Base-by-base conservation (phyloP, 176 grass and related monocot species). In the Oryza rufipogon region DNA sequence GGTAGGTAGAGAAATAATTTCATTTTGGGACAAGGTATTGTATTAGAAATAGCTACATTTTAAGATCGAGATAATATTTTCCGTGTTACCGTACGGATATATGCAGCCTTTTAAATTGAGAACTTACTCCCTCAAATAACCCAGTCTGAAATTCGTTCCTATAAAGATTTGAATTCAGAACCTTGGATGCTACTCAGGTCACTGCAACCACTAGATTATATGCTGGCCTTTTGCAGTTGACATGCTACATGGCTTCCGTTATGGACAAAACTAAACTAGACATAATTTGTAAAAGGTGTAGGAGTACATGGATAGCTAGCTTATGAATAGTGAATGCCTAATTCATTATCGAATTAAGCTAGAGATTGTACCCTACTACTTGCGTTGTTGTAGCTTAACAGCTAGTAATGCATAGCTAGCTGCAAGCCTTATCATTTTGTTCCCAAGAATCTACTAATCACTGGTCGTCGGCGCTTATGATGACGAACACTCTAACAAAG, bases 401-500 rank as follows among this genome's bases (percentile, higher is more conserved):
- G 12, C 39, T 38, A 15, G 48, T 56, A 19, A 54, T 19, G 54
- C 52, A 56, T 77, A 54, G 32, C 52, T 63, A 67, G 28, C 52
- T 77, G 33, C 17, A 45, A 54, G 33, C 16, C 60, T 25, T 25
- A 76, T 76, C 25, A 58, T 42, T 60, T 76, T 87, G 46, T 41
- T 87, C 64, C 71, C 6, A 65, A 52, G 36, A 76, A 1, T 19
- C 38, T 39, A 44, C 34, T 60, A 69, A 74, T 76, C 36, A 20
- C 38, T 23, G 76, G 64, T 87, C 49, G 64, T 87, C 49, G 71
- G 78, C 72, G 61, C 85, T 63, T 23, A 76, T 82, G 64, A 82
- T 76, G 12, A 77, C 48, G 30, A 63, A 5, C 16, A 56, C 4
- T 5, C 33, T 30, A n/a, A 8, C 17, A n/a, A n/a, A 71, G 74